phyloP scores from a whole-genome alignment of 1,139 yeast species.

The Entelexis sorbosivorans region DNA sequence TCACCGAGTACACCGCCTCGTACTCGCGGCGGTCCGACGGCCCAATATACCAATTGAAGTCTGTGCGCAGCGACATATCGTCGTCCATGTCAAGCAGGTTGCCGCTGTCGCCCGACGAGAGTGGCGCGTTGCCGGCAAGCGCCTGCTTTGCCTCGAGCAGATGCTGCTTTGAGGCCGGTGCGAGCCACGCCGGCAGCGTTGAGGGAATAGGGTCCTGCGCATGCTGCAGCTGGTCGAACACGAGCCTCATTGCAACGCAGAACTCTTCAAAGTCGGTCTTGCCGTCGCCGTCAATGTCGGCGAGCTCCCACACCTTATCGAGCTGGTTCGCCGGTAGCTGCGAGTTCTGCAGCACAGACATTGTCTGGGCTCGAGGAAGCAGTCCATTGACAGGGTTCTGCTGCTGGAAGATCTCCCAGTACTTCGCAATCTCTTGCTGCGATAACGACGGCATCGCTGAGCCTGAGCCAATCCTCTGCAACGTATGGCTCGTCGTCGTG shows the following conservation, averaged over 20 bases:
- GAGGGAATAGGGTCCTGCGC: conserved; percentile 52
- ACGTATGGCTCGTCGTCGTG: too few relatives aligned
- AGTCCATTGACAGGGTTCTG: conserved; percentile 68
- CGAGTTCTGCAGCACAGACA: conserved; percentile 80
- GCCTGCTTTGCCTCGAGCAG: conserved; percentile 73
- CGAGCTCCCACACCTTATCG: conserved; percentile 77
- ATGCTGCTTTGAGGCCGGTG: conserved; percentile 81
- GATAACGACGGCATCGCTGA: conserved; percentile 21
- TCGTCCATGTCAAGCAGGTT: conserved; percentile 35
- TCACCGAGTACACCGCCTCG: conserved; percentile 64
- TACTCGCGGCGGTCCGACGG: conserved; percentile 74
- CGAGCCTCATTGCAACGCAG: conserved; percentile 91
- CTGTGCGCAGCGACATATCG: conserved; percentile 46
- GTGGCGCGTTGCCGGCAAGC: conserved; percentile 29
- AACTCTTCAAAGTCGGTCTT: conserved; percentile 90
- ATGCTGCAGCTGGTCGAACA: conserved; percentile 82
- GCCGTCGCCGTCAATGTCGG: conserved; percentile 91
- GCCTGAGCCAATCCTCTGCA: background rate
- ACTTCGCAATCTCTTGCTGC: conserved; percentile 89
- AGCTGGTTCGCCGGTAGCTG: conserved; percentile 65
- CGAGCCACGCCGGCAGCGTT: conserved; percentile 76
- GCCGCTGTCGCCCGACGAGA: conserved; percentile 29
- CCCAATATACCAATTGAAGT: conserved; percentile 93
- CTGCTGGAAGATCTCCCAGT: conserved; percentile 94
- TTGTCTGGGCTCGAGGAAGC: conserved; percentile 73